Percentiles rank a stretch among this genome's conserved stretches.
Evolutionary conservation across 768 basidiomycete species (phyloP).

Genomic region (Lyophyllum decastes): DNA sequence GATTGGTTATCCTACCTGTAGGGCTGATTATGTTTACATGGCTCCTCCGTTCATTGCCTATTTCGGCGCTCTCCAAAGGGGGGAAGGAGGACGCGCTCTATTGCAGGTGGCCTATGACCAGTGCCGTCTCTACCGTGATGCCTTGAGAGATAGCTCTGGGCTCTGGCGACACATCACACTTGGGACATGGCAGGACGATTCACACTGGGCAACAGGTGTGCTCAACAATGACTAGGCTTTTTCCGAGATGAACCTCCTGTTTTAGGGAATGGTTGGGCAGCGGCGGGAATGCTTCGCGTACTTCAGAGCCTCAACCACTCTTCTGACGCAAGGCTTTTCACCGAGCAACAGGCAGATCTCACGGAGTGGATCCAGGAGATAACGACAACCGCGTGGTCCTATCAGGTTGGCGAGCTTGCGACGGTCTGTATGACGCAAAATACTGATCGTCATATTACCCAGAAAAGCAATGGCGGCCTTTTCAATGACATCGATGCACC

Average conservation of each 20-base stretch:
- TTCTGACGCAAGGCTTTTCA: slow-evolving; percentile 34
- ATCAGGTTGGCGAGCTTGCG: slow-evolving; percentile 35
- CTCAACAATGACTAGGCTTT: not conserved
- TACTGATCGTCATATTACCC: not conserved
- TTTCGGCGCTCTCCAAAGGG: slow-evolving; percentile 51
- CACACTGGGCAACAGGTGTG: slow-evolving; percentile 60
- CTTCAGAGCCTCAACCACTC: slow-evolving; percentile 53
- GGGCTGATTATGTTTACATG: slow-evolving; percentile 65
- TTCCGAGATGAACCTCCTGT: not conserved
- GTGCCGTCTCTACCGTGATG: slow-evolving; percentile 55
- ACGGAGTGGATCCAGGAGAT: slow-evolving; percentile 59
- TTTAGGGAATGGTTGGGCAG: slow-evolving; percentile 67
- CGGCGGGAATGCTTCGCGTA: slow-evolving; percentile 64
- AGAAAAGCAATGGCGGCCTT: slow-evolving; percentile 47
- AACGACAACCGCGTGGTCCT: slow-evolving; percentile 39
- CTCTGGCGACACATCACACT: slow-evolving; percentile 59
- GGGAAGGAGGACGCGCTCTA: slow-evolving; percentile 31
- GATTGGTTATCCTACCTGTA: slow-evolving; percentile 19
- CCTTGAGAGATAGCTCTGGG: slow-evolving; percentile 45
- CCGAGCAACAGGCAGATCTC: slow-evolving; percentile 42
- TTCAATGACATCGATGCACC: slow-evolving; percentile 53
- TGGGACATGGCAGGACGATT: slow-evolving; percentile 45
- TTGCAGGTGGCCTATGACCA: slow-evolving; percentile 58
- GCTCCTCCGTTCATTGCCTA: slow-evolving; percentile 69
- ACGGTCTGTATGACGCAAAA: not conserved